Evolutionary conservation across 1,284 basidiomycete species (phyloP), one percentile per base, ranked within the genome.

Genomic region (Cronartium ribicola): DNA sequence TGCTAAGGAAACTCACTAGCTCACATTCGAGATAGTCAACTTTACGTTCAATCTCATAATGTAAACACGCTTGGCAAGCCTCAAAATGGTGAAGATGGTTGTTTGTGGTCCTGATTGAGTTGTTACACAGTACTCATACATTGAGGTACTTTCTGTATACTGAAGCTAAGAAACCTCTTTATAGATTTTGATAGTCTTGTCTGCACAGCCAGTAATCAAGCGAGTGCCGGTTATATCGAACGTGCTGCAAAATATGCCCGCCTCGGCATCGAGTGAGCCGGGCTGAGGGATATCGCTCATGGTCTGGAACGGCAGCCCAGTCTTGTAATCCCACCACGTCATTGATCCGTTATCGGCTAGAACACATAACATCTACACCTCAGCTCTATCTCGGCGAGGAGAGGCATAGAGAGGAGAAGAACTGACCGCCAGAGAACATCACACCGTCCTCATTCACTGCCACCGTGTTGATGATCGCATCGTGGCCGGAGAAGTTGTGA

Each of bases 391-490:
- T 57, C 37, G 48, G 8, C 2, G 22, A 14, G 36, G 17, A 36
- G 61, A 17, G 20, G 14, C 13, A 36, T 63, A 13, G 40, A 46
- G 40, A 36, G 14, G 20, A 7, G 8, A 10, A 4, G 5, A 17
- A 83, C 87, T 77, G 76, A 91, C 92, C 92, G 70, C 95, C 95
- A 13, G 93, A 95, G 83, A 97, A 98, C 81, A 98, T 88, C 46
- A 98, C 95, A 22, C 95, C 94, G 78, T 98, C 95, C 29, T 91
- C 85, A 80, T 98, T 98, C 77, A 97, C 90, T 22, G 89, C 89
- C 73, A 98, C 81, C 22, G 94, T 95, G 83, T 99, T 99, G 84
- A 98, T 92, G 82, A 98, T 97, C 0, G 93, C 91, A 77, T 97
- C 94, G 81, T 98, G 95, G 0, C 94, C 94, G 68, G 88, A 86